Conservation (phyloP, 345 rosid genomes). For the Salix viminalis region DNA sequence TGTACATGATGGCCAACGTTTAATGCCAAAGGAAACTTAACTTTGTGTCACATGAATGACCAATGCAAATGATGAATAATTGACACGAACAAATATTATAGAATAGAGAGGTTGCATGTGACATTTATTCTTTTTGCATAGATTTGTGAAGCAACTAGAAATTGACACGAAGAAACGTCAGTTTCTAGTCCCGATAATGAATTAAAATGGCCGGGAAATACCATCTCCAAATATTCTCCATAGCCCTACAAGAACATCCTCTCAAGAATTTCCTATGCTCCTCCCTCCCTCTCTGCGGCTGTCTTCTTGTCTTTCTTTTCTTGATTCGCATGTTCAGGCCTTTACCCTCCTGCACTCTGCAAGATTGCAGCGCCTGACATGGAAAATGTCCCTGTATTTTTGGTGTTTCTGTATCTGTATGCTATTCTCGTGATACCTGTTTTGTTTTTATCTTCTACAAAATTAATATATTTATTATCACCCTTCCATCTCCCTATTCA, state of each 20-base stretch:
- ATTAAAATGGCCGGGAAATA: constrained; percentile 31
- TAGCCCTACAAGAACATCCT: constrained; percentile 17
- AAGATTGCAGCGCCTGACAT: constrained; percentile 52
- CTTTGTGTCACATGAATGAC: neutral
- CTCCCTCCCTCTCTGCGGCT: neutral
- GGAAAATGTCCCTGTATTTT: constrained; percentile 32
- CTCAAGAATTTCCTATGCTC: constrained; percentile 14
- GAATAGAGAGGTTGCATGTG: constrained; percentile 20
- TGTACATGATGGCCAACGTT: neutral
- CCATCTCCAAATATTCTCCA: neutral
- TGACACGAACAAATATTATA: neutral
- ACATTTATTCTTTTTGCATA: neutral
- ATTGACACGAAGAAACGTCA: constrained; percentile 23
- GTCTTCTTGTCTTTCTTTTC: constrained; percentile 4
- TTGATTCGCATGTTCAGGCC: constrained; percentile 14
- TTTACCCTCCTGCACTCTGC: constrained; percentile 22
- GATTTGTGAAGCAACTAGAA: constrained; percentile 10
- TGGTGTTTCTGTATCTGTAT: constrained; percentile 18
- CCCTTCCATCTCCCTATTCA: constrained; percentile 6
- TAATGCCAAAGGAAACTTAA: neutral
- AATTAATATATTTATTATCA: constrained; percentile 17
- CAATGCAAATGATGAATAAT: neutral
- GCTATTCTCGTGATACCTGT: constrained; percentile 52
- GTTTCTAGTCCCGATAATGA: constrained; percentile 36
- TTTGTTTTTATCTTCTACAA: constrained; percentile 22